Evolutionary conservation across 352 stramenopile species (phyloP), one percentile per base, ranked within the genome.

Genomic region (Pythium oligandrum): DNA sequence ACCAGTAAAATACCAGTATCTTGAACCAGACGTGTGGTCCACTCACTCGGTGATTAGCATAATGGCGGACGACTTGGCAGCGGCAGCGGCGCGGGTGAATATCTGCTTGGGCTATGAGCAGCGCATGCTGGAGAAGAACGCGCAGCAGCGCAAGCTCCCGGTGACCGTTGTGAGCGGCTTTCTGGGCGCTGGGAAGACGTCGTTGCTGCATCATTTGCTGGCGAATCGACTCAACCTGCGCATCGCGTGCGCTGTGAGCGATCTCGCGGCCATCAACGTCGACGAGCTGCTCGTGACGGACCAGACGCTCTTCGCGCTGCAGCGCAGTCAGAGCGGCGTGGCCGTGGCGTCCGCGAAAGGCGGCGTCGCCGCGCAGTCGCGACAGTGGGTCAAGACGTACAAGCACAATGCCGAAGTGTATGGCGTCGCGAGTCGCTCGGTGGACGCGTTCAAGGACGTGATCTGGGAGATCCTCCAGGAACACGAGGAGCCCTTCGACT

Each of bases 111-210:
- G 66, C 32, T 72, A 68, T 9, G 78, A 88, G 59, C 68, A 70
- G 47, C 78, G 70, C 2, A 49, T 86, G 34, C 65, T 88, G 34
- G 75, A 64, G 17, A 56, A 63, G 51, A 88, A 85, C 44, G 70
- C 68, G 6, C 66, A 68, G 51, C 63, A 70, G 56, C 67, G 68
- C 8, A 61, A 69, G 48, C 61, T 88, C 0, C 77, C 74, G 3
- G 74, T 88, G 51, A 88, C 77, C 36, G 83, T 88, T 51, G 74
- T 86, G 31, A 86, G 68, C 9, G 78, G 78, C 37, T 86, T 86
- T 50, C 50, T 90, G 7, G 80, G 80, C 6, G 66, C 77, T 5
- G 79, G 79, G 55, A 90, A 90, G 60, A 88, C 77, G 44, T 88
- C 78, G 46, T 61, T 90, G 40, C 57, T 88, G 43, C 70, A 75